Conservation (phyloP, 495 filamentous ascomycete species). For the Xylona heveae region DNA sequence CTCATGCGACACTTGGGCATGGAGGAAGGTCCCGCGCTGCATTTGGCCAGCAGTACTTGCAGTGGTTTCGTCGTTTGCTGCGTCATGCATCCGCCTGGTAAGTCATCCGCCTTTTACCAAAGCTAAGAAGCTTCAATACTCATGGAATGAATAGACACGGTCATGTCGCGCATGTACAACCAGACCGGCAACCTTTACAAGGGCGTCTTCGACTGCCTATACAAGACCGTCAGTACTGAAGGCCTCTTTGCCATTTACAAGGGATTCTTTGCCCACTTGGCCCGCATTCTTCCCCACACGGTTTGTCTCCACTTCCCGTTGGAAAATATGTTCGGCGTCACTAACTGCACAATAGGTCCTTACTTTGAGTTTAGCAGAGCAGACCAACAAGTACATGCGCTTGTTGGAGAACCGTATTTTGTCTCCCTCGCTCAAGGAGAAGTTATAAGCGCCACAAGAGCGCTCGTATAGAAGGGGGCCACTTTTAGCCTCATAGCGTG, state of each 20-base stretch:
- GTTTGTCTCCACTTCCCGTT: slow-evolving; percentile 18
- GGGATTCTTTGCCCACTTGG: slow-evolving; percentile 87
- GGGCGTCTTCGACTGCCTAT: slow-evolving; percentile 77
- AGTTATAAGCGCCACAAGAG: too few species aligned
- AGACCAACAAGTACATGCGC: slow-evolving; percentile 82
- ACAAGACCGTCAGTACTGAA: slow-evolving; percentile 79
- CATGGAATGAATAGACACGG: slow-evolving; percentile 43
- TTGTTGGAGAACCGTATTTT: slow-evolving; percentile 51
- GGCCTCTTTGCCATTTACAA: slow-evolving; percentile 92
- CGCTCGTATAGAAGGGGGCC: too few species aligned
- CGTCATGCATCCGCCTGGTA: slow-evolving; percentile 94
- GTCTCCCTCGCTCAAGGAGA: slow-evolving; percentile 14
- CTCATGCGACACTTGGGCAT: slow-evolving; percentile 63
- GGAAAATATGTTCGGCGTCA: neutral
- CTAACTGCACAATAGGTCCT: slow-evolving; percentile 33
- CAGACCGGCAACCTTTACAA: slow-evolving; percentile 92
- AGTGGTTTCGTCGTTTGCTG: slow-evolving; percentile 95
- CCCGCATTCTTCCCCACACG: slow-evolving; percentile 86
- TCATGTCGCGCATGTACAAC: slow-evolving; percentile 99
- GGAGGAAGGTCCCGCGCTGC: slow-evolving; percentile 76
- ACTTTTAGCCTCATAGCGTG: too few species aligned
- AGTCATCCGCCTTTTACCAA: slow-evolving; percentile 8
- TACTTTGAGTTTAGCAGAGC: slow-evolving; percentile 82
- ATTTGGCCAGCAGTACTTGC: slow-evolving; percentile 69
- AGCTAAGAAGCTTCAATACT: too few species aligned